Base-by-base conservation (phyloP, 2,329 filamentous ascomycete species). In the Ilyonectria mors-panacis region DNA sequence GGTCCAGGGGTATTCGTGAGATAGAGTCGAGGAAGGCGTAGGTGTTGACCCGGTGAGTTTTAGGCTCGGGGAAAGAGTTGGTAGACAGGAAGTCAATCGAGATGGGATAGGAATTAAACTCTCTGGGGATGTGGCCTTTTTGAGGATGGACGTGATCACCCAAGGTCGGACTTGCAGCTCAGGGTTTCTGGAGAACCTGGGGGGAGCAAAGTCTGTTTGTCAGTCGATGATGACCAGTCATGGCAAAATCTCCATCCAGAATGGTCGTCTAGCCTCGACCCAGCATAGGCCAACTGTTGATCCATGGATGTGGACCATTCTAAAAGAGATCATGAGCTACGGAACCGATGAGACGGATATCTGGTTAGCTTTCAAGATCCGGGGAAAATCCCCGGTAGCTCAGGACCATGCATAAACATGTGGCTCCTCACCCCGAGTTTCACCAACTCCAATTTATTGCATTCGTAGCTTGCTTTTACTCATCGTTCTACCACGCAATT, bases 141-240 rank as follows among this genome's bases (percentile, higher is more conserved):
- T 61, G 58, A 65, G 45, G 17, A n/a, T 17, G 44, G 53, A 26
- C 39, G 15, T 44, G 44, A 50, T 23, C 48, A 48, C 50, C 56
- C 55, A 56, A 64, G 23, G 62, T 50, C 48, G 48, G 62, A 55
- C 42, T 19, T 15, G 39, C 28, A 59, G 23, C 62, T 55, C 44
- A n/a, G 50, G 45, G 39, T 33, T 53, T 45, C 30, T 37, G 23
- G 51, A 35, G 44, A 60, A 59, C 23, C 23, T 44, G 44, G 44
- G 42, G 44, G 39, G 33, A 44, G 13, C 39, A 51, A 57, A 61
- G 57, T 56, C 57, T 65, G 63, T 54, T 23, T 35, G 56, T 54
- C 48, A 53, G 47, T 65, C 63, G 63, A 61, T 65, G 44, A 51
- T 56, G 56, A 26, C 44, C 55, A 39, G 63, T 54, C 50, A 44